Conservation (phyloP, 2,329 filamentous ascomycete genomes). For the Fusarium palustre region DNA sequence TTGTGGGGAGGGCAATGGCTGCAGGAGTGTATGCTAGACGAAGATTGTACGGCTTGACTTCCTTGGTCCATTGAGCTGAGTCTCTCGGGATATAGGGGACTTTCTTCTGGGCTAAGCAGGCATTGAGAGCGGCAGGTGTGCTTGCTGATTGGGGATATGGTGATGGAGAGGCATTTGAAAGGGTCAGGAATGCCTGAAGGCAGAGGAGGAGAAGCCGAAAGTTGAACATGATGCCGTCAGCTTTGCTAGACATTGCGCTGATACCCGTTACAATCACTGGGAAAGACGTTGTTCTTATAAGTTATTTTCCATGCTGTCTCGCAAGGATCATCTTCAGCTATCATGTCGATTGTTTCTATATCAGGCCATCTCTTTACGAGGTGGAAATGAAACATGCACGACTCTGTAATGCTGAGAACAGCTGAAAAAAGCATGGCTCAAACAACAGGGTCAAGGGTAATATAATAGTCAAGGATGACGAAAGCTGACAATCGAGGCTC, state of each 20-base stretch:
- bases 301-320: background rate
- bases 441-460: background rate
- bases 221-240: background rate
- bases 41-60: constrained; percentile 51
- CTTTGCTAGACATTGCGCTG: background rate
- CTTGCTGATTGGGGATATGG: constrained; percentile 1
- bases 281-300: background rate
- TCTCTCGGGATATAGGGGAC: constrained; percentile 39
- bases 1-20: constrained; percentile 50
- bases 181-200: background rate
- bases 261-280: rapidly evolving
- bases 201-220: constrained; percentile 16
- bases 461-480: background rate
- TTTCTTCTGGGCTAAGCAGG: constrained; percentile 43
- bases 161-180: background rate
- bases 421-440: background rate
- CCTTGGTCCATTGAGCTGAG: constrained; percentile 49
- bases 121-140: constrained; percentile 25
- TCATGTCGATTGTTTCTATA: background rate
- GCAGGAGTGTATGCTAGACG: constrained; percentile 49
- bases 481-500: background rate
- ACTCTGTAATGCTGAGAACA: background rate
- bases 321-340: background rate
- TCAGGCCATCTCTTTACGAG: constrained; percentile 24
- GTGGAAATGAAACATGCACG: constrained; percentile 13